Evolutionary conservation across 257 asterid genomes (phyloP), one percentile per base, ranked within the genome.

Genomic region (Solanum chmielewskii): DNA sequence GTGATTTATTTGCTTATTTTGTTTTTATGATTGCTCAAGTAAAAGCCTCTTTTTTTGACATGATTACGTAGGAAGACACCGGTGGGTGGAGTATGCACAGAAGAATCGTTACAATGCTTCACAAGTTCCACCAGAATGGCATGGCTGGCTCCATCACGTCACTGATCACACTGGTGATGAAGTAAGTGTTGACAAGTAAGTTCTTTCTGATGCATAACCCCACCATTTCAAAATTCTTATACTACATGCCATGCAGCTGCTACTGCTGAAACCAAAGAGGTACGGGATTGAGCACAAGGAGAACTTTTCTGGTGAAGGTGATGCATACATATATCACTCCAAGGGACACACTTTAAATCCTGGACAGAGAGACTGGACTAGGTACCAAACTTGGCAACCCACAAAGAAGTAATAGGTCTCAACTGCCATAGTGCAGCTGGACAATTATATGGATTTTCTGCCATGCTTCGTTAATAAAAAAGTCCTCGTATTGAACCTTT

Each of bases 41-140:
- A 8, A 37, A 62, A 74, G 3, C 84, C 74, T 60, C 3, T 83
- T 23, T 49, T 10, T 62, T 86, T 87, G 56, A 41, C 87, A 52
- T 86, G 85, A 80, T 45, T 83, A 66, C 80, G 29, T 68, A 97
- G 99, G 99, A 89, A 92, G 99, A 88, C 99, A 97, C 87, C 93
- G 99, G 92, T 97, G 99, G 99, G 99, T 97, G 74, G 99, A 97
- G 89, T 96, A 97, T 91, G 99, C 99, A 37, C 90, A 94, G 60
- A 97, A 97, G 96, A 89, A 90, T 89, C 98, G 99, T 21, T 97
- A 97, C 87, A 97, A 97, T 88, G 99, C 99, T 87, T 97, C 99
- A 78, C 99, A 97, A 91, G 98, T 97, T 60, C 99, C 98, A 84
- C 91, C 99, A 41, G 99, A 97, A 89, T 97, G 99, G 99, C 99